Conservation (phyloP, 1,284 basidiomycete genomes). For the Melanopsichium pennsylvanicum region DNA sequence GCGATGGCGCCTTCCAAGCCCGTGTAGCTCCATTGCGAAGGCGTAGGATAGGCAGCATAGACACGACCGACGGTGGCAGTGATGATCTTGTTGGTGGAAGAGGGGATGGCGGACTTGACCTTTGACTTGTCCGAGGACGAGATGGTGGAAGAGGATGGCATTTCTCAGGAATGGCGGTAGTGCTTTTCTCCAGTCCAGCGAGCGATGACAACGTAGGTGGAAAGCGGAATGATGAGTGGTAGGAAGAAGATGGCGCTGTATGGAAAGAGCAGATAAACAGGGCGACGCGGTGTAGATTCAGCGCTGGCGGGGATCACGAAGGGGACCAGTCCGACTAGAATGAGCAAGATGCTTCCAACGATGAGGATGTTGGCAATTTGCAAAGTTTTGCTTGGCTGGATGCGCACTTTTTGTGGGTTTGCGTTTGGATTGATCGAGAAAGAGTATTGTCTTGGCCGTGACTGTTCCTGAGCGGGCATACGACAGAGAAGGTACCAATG, state of each 20-base stretch:
- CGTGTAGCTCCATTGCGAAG: conserved; percentile 55
- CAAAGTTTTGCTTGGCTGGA: not conserved
- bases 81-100: conserved; percentile 61
- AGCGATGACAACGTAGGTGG: conserved; percentile 59
- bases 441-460: conserved; percentile 18
- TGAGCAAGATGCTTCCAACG: conserved; percentile 20
- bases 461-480: conserved; percentile 15
- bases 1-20: conserved; percentile 63
- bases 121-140: conserved; percentile 62
- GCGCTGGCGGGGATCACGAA: conserved; percentile 5
- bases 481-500: not conserved
- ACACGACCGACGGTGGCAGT: conserved; percentile 63
- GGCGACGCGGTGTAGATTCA: not conserved
- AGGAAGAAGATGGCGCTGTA: conserved; percentile 50
- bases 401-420: no score
- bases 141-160: conserved; percentile 61
- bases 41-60: conserved; percentile 54
- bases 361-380: conserved; percentile 14
- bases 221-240: conserved; percentile 55
- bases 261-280: conserved; percentile 42
- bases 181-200: conserved; percentile 60
- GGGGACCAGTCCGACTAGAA: conserved; percentile 11
- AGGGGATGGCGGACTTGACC: conserved; percentile 61
- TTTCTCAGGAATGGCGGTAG: conserved; percentile 47
- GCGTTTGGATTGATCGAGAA: conserved; percentile 17